phyloP scores from a whole-genome alignment of 495 filamentous ascomycete genomes.

The Talaromyces adpressus region DNA sequence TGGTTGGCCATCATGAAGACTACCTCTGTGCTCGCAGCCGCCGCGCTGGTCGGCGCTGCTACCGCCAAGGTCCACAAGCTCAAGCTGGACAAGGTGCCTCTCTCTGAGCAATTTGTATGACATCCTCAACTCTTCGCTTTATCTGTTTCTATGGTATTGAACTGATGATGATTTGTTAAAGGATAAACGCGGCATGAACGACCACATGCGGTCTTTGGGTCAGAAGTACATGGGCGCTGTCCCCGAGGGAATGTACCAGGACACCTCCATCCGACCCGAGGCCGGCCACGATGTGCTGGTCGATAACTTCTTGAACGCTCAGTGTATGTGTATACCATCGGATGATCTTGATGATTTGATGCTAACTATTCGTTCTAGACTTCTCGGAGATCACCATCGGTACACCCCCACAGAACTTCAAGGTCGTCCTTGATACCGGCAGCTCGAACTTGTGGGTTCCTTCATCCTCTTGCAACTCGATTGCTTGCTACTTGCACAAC shows the following conservation, averaged over 20 bases:
- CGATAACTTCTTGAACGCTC: constrained; percentile 97
- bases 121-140: constrained; percentile 4
- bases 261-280: constrained; percentile 58
- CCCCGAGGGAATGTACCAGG: constrained; percentile 69
- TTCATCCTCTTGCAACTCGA: constrained; percentile 81
- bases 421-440: constrained; percentile 97
- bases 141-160: background rate
- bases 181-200: constrained; percentile 70
- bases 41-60: constrained; percentile 74
- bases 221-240: constrained; percentile 82
- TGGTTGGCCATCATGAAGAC: constrained; percentile 65
- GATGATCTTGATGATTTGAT: background rate
- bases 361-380: constrained; percentile 48
- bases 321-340: constrained; percentile 59
- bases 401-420: constrained; percentile 89
- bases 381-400: constrained; percentile 95
- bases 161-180: constrained; percentile 23
- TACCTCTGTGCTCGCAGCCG: constrained; percentile 63
- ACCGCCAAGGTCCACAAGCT: constrained; percentile 84
- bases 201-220: constrained; percentile 72
- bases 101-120: constrained; percentile 86
- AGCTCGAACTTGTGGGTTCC: constrained; percentile 99
- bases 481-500: constrained; percentile 94
- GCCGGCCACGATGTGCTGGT: constrained; percentile 78
- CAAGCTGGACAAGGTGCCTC: constrained; percentile 93